Base-by-base conservation (phyloP, 2,329 filamentous ascomycete genomes). In the Fusarium guadeloupense region DNA sequence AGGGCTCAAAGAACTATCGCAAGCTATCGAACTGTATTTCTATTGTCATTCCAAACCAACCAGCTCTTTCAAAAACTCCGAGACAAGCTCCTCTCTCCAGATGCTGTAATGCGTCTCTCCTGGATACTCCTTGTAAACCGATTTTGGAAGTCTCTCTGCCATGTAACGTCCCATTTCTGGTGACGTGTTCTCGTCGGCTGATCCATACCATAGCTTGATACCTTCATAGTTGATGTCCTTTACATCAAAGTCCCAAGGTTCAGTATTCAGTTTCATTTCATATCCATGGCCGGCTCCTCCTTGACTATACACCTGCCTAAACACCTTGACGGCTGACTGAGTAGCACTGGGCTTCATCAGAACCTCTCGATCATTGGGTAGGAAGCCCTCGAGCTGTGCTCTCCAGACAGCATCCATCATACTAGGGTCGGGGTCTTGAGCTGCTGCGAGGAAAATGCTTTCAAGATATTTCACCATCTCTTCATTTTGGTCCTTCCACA, bases 151-250 rank as follows among this genome's bases (percentile, higher is more conserved):
- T 7, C 9, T 37, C 6, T 42, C 6, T 3, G 31, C 51, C 31
- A 49, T 56, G 3, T 50, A 56, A 4, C 16, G n/a, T 3, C 44
- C 44, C 16, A 56, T 56, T 13, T 5, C 25, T 14, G 45, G 45
- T 13, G 42, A 2, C 3, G 51, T 47, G 10, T 56, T 56, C n/a
- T 30, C 53, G 5, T 56, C 51, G 10, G 38, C 9, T 1, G 38
- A 25, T 2, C 35, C 53, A 14, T 56, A 40, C 35, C 41, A 49
- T 0, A 56, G 16, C 14, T 17, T 20, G 4, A 56, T n/a, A 2
- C 16, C 33, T 5, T 12, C 30, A 4, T 55, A 49, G 10, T 9
- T 6, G 3, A 56, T 28, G 3, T 33, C 35, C 16, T 41, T 9
- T 2, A 55, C 5, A 3, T 37, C 30, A 6, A 56, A 56, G 1